Evolutionary conservation across 768 basidiomycete genomes (phyloP).

Genomic region (Calocybe gangraenosa): DNA sequence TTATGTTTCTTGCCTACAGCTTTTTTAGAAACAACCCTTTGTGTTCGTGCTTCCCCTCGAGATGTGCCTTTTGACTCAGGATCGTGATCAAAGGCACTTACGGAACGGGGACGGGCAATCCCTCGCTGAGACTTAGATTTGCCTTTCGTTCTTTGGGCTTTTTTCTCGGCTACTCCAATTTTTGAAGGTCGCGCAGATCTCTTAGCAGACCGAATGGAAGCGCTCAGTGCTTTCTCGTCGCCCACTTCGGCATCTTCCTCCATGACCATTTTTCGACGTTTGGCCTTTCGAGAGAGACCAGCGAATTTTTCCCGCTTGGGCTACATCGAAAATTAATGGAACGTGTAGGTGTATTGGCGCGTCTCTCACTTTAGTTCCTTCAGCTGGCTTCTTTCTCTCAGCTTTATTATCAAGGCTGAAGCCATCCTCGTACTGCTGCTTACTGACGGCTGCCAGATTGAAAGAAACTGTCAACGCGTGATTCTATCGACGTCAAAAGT

Average conservation of each 20-base stretch:
- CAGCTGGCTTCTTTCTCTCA: slow-evolving; percentile 33
- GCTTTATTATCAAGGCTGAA: slow-evolving; percentile 32
- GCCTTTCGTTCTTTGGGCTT: slow-evolving; percentile 26
- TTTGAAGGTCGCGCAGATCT: slow-evolving; percentile 69
- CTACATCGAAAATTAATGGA: slow-evolving; percentile 29
- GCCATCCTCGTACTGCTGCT: slow-evolving; percentile 65
- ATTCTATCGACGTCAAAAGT: slow-evolving; percentile 3
- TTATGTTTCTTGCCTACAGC: slow-evolving; percentile 53
- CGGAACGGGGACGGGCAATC: slow-evolving; percentile 24
- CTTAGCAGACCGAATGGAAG: slow-evolving; percentile 86
- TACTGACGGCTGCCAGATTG: slow-evolving; percentile 59
- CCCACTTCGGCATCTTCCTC: slow-evolving; percentile 71
- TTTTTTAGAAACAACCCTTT: slow-evolving; percentile 40
- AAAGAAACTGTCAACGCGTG: not conserved
- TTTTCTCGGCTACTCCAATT: slow-evolving; percentile 54
- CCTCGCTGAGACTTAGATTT: slow-evolving; percentile 31
- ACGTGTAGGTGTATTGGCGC: not conserved
- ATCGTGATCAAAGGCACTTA: slow-evolving; percentile 57
- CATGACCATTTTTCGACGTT: slow-evolving; percentile 82
- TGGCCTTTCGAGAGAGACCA: slow-evolving; percentile 83
- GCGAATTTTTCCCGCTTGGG: slow-evolving; percentile 74
- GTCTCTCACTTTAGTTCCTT: slow-evolving; percentile 36
- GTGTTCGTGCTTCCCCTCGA: slow-evolving; percentile 63
- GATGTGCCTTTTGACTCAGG: slow-evolving; percentile 39
- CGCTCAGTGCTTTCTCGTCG: slow-evolving; percentile 51